Percentiles rank a stretch among this genome's conserved stretches.
phyloP scores from a whole-genome alignment of 1,284 basidiomycete species.

The Malassezia psittaci region DNA sequence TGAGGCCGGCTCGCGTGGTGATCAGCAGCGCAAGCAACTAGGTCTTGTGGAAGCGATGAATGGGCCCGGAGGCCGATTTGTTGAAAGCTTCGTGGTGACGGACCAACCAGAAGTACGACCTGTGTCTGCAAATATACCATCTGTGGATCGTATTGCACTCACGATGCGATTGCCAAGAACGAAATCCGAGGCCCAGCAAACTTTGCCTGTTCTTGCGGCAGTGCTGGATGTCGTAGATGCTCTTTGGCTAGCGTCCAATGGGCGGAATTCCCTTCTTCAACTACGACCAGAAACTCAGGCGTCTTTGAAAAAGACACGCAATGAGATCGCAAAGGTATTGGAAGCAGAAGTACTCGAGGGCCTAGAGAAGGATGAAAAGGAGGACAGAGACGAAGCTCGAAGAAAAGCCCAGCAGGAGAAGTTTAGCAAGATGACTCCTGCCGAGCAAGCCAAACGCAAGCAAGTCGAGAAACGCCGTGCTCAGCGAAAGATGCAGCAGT shows the following conservation, averaged over 20 bases:
- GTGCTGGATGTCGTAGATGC: slow-evolving; percentile 41
- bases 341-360: slow-evolving; percentile 24
- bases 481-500: slow-evolving; percentile 31
- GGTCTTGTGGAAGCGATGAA: slow-evolving; percentile 33
- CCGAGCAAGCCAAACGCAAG: slow-evolving; percentile 43
- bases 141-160: slow-evolving; percentile 26
- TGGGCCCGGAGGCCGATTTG: slow-evolving; percentile 21
- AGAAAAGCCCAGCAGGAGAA: slow-evolving; percentile 35
- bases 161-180: slow-evolving; percentile 31
- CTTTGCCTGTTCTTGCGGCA: slow-evolving; percentile 29
- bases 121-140: slow-evolving; percentile 18
- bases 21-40: slow-evolving; percentile 28
- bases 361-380: slow-evolving; percentile 31
- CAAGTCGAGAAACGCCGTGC: slow-evolving; percentile 40
- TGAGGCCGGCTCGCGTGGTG: slow-evolving; percentile 34
- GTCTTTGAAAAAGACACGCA: slow-evolving; percentile 31
- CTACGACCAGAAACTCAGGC: slow-evolving; percentile 24
- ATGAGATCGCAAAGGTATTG: slow-evolving; percentile 30
- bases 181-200: slow-evolving; percentile 14
- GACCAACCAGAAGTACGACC: slow-evolving; percentile 34
- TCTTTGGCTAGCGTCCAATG: slow-evolving; percentile 17
- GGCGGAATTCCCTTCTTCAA: slow-evolving; percentile 18
- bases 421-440: slow-evolving; percentile 35
- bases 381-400: slow-evolving; percentile 32
- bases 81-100: slow-evolving; percentile 39